These are phyloP conservation scores for Albifimbria verrucaria DNA, from an alignment of 2,329 filamentous ascomycete species.

Conservation along the genomic window DNA sequence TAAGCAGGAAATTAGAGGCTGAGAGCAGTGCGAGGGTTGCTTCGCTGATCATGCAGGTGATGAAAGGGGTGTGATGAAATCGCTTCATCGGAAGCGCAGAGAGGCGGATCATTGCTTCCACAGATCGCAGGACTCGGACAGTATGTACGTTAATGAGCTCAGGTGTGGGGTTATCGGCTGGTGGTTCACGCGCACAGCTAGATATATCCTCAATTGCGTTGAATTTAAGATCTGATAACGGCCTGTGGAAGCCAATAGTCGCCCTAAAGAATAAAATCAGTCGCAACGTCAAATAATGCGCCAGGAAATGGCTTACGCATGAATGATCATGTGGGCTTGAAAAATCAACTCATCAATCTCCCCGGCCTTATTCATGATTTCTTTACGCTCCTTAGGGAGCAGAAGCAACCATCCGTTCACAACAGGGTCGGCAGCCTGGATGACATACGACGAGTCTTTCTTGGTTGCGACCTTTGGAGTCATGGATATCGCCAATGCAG, in stretches of 20 bases:
- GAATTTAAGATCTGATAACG: constrained; percentile 35
- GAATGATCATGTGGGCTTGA: constrained; percentile 71
- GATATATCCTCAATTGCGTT: constrained; percentile 34
- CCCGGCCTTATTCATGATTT: constrained; percentile 26
- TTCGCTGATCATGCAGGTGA: constrained; percentile 37
- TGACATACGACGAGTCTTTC: constrained; percentile 22
- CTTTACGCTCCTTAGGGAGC: constrained; percentile 27
- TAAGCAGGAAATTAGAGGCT: constrained; percentile 32
- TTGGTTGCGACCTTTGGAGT: constrained; percentile 13
- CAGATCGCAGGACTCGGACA: constrained; percentile 30
- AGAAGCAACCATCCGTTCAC: constrained; percentile 36
- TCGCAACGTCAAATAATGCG: neutral
- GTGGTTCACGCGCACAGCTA: constrained; percentile 26
- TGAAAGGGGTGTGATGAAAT: constrained; percentile 36
- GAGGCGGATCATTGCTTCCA: constrained; percentile 35
- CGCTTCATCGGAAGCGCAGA: constrained; percentile 29
- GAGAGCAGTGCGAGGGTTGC: constrained; percentile 32
- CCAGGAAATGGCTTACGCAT: constrained; percentile 38
- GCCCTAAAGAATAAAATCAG: constrained; percentile 8
- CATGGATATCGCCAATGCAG: constrained; percentile 20
- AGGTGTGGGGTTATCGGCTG: constrained; percentile 9
- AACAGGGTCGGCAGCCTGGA: constrained; percentile 31
- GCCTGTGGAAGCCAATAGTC: constrained; percentile 33
- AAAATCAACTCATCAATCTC: constrained; percentile 73
- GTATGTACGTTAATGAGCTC: constrained; percentile 34